Evolutionary conservation across 2,329 filamentous ascomycete genomes (phyloP), one percentile per base, ranked within the genome.

Genomic region (Xylariaceae sp.): DNA sequence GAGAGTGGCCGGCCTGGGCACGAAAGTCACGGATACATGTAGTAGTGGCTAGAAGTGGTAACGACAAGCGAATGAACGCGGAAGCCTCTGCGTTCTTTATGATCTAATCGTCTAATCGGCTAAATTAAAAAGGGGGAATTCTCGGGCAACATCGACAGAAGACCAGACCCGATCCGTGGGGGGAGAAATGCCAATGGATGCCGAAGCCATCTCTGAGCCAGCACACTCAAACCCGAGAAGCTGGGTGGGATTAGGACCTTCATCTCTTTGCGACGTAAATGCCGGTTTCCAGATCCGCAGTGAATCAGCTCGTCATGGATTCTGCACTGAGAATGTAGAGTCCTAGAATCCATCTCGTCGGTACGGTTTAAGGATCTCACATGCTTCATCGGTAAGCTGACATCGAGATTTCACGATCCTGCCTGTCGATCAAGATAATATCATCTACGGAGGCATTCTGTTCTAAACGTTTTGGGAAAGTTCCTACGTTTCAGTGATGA

Each of bases 41-140:
- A 50, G 53, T 64, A 51, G 53, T 44, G 48, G 53, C 74, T 69
- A 56, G 57, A 75, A 74, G 51, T 51, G 73, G 74, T 73, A 77
- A 72, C 67, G 63, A 62, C 71, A 77, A 77, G 76, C 75, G 75
- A 76, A 73, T 67, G 66, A 67, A 73, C 71, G 53, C 66, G 69
- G 69, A 69, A 71, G 65, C 60, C 60, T 64, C 57, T 60, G 65
- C 52, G 53, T 55, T 55, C 57, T 57, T 55, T 56, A 48, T 57
- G 56, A 60, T 57, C 60, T 66, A 68, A 51, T 51, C 8, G 18
- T 18, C n/a, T 15, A 34, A 35, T 17, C 2, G 61, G 62, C 55
- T 65, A 51, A 67, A 55, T 59, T 64, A 67, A 61, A 64, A 66
- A 65, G 58, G 67, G 56, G 60, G 23, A 30, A 30, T 30, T 56